Percentiles rank a stretch among this genome's conserved stretches.
Conservation (phyloP, 768 basidiomycete species). For the Lentinula detonsa region DNA sequence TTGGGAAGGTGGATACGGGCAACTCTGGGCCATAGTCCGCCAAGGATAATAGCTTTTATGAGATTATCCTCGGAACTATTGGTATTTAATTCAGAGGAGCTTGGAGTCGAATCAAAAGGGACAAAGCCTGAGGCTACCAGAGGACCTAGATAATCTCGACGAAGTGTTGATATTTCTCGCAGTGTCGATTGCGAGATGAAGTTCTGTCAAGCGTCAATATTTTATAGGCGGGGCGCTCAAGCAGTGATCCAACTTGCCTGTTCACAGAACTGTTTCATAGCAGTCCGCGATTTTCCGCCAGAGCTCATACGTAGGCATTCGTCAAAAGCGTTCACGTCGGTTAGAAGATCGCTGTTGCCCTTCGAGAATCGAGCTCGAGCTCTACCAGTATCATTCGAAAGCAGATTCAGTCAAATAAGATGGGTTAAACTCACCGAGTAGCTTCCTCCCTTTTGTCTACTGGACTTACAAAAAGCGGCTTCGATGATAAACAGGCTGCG, state of each 20-base stretch:
- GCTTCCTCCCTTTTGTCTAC: slow-evolving; percentile 83
- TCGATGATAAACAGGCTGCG: slow-evolving; percentile 79
- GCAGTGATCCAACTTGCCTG: slow-evolving; percentile 34
- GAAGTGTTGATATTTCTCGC: slow-evolving; percentile 73
- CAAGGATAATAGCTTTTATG: slow-evolving; percentile 78
- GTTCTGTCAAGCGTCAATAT: slow-evolving; percentile 40
- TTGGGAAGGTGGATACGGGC: slow-evolving; percentile 71
- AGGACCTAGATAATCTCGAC: slow-evolving; percentile 69
- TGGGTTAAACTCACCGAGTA: slow-evolving; percentile 40
- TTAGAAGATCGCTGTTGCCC: slow-evolving; percentile 76
- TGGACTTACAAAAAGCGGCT: slow-evolving; percentile 79
- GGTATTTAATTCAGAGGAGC: slow-evolving; percentile 48
- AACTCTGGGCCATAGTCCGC: slow-evolving; percentile 83
- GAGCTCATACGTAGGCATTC: slow-evolving; percentile 47
- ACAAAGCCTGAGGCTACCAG: slow-evolving; percentile 70
- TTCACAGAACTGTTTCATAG: slow-evolving; percentile 62
- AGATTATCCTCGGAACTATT: slow-evolving; percentile 68
- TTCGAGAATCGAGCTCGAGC: slow-evolving; percentile 66
- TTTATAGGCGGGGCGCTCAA: background rate
- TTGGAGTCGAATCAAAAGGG: slow-evolving; percentile 36
- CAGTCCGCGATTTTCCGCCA: slow-evolving; percentile 40
- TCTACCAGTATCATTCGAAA: slow-evolving; percentile 28
- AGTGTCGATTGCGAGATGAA: slow-evolving; percentile 74
- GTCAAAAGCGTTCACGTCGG: slow-evolving; percentile 73
- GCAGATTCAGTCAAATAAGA: background rate